Base-by-base conservation (phyloP, 2,329 filamentous ascomycete genomes). In the Botrytis squamosa region DNA sequence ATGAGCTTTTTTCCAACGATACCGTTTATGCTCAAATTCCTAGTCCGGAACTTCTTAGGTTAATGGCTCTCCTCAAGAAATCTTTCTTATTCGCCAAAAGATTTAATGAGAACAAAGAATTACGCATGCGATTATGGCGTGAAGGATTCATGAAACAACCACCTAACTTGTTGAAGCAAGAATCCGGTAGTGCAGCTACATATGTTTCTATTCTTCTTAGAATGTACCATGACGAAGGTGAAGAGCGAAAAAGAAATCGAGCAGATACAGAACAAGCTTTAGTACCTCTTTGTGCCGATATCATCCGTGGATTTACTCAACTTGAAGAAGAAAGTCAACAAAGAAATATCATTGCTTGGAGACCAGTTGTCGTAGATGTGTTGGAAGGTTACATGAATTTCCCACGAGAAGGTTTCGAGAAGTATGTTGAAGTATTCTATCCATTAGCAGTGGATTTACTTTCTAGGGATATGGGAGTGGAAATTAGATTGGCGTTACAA, bases 141-240 rank as follows among this genome's bases (percentile, higher is more conserved):
- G 96, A 99, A 82, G 96, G 97, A 0, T 99, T 99, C 86, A 99
- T 99, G 96, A 97, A 97, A 84, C 96, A 99, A 81, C 95, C 96
- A 25, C 96, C 96, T 4, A 99, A 99, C 80, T 86, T 99, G 20
- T 88, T 99, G 44, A 99, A 99, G 85, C 96, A 99, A 82, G 96
- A 99, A 84, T 93, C 90, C 75, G 95, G 96, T 59, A 93, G 92
- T 72, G 96, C 96, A 0, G 93, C 93, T 3, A 98, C 97, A 1
- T 99, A 99, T 82, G 94, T 99, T 52, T 92, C 92, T 75, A 99
- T 99, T 77, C 85, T 99, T 42, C 94, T 99, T 84, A 89, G 96
- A 68, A 99, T 99, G 96, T 99, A 97, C 83, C 92, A 93, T 66
- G 96, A 99, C 80, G 91, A 92, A 75, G 89, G 91, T 55, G 91